Percentiles rank a stretch among this genome's conserved stretches.
phyloP scores from a whole-genome alignment of 163 green algal species.

The Coccomyxa subellipsoidea region DNA sequence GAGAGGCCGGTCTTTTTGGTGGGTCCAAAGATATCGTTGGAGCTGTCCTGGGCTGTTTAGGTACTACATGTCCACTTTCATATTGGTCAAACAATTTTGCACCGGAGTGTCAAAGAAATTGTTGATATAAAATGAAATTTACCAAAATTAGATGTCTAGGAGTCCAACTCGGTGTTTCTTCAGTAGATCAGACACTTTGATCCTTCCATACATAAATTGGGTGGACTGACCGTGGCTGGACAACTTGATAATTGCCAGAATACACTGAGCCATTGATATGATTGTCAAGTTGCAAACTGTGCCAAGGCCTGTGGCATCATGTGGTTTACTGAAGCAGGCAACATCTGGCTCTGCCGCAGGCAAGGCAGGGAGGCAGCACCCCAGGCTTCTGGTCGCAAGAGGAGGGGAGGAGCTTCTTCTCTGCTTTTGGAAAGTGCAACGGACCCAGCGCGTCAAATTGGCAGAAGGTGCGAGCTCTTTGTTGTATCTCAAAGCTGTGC shows the following conservation, averaged over 20 bases:
- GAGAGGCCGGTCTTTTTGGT: background rate
- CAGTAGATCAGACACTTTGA: no score
- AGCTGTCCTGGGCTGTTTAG: background rate
- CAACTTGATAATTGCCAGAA: no score
- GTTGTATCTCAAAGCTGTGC: no score
- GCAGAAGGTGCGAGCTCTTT: background rate
- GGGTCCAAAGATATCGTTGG: background rate
- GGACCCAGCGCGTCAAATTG: background rate
- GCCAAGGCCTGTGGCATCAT: no score
- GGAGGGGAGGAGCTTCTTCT: slow-evolving; percentile 3
- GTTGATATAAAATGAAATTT: no score
- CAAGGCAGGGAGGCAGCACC: background rate
- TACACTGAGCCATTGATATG: no score
- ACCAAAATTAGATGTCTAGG: no score
- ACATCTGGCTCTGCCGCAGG: background rate
- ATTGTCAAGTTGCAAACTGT: no score
- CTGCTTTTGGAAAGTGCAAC: background rate
- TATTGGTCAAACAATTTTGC: background rate
- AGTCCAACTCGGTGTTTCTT: no score
- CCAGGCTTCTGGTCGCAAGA: background rate
- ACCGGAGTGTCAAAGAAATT: background rate
- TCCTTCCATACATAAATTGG: no score
- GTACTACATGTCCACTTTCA: background rate
- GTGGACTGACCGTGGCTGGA: no score
- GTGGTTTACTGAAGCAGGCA: background rate